Evolutionary conservation across 208 protist species (phyloP).

Genomic region (Trypanosoma mega): DNA sequence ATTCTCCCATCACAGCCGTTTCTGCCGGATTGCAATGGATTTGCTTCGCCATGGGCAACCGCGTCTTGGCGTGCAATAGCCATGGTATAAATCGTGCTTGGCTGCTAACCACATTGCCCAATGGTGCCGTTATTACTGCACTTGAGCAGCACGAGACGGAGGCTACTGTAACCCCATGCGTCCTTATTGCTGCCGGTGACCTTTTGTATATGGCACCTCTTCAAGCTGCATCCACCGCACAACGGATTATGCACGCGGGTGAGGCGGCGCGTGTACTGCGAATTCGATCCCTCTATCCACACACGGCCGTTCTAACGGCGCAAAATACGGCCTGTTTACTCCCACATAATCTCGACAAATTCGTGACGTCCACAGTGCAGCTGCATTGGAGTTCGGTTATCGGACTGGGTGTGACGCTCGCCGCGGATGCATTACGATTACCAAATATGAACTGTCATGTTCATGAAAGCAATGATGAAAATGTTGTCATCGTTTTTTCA

Average conservation of each 20-base stretch:
- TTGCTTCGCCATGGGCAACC: conserved; percentile 44
- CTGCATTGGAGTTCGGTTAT: background rate
- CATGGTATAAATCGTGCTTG: background rate
- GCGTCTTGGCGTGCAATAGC: conserved; percentile 16
- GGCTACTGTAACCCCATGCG: background rate
- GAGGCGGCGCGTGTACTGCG: conserved; percentile 9
- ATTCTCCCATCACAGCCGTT: conserved; percentile 44
- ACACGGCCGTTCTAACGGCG: conserved; percentile 8
- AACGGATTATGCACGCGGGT: background rate
- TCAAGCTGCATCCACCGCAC: background rate
- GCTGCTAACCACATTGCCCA: conserved; percentile 20
- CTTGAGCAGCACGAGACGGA: conserved; percentile 13
- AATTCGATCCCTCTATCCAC: conserved; percentile 9
- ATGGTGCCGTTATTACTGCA: conserved; percentile 31
- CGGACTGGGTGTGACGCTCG: conserved; percentile 45
- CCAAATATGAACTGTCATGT: too few relatives aligned
- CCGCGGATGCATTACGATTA: conserved; percentile 32
- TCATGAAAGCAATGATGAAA: too few relatives aligned
- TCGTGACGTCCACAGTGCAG: background rate
- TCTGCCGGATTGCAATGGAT: conserved; percentile 10
- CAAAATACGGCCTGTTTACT: conserved; percentile 11
- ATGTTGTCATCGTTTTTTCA: conserved; percentile 30
- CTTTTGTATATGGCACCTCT: conserved; percentile 9
- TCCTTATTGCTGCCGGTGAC: conserved; percentile 22
- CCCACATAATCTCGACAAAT: background rate